These are phyloP conservation scores for Phaffomyces antillensis DNA, from an alignment of 805 yeast genomes.

Conservation along the genomic window DNA sequence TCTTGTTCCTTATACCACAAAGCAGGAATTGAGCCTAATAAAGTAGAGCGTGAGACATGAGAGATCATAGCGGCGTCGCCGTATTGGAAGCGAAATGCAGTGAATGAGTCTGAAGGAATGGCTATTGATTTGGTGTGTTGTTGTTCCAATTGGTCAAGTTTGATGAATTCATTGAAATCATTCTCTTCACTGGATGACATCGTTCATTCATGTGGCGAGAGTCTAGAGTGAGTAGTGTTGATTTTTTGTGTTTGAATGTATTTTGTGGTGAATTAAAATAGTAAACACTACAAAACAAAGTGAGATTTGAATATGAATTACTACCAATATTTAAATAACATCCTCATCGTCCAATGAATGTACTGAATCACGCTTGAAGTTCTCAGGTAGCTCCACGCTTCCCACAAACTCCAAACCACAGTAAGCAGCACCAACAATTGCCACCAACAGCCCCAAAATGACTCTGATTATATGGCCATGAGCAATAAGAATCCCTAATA, in stretches of 20 bases:
- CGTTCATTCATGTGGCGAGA: too few relatives aligned
- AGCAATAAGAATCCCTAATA: conserved; percentile 42
- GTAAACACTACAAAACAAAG: neutral
- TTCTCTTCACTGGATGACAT: too few relatives aligned
- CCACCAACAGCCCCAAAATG: conserved; percentile 51
- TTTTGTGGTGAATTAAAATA: too few relatives aligned
- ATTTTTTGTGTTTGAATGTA: too few relatives aligned
- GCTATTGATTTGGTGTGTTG: neutral
- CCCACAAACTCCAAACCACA: conserved; percentile 64
- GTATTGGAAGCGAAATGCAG: conserved; percentile 53
- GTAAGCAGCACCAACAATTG: conserved; percentile 53
- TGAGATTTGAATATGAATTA: neutral
- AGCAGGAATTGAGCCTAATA: conserved; percentile 54
- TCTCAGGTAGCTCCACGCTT: conserved; percentile 71
- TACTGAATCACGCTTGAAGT: conserved; percentile 55
- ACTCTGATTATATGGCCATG: conserved; percentile 49
- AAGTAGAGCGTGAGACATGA: conserved; percentile 37
- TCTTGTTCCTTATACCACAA: conserved; percentile 42
- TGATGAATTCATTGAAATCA: neutral
- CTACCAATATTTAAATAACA: conserved; percentile 11
- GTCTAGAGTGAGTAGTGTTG: too few relatives aligned
- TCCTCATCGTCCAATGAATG: conserved; percentile 29
- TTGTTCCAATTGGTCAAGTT: neutral
- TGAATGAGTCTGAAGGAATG: conserved; percentile 37
- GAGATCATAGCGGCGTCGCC: conserved; percentile 42